These are phyloP conservation scores for Tolypocladium album DNA, from an alignment of 2,329 filamentous ascomycete species.

Conservation along the genomic window DNA sequence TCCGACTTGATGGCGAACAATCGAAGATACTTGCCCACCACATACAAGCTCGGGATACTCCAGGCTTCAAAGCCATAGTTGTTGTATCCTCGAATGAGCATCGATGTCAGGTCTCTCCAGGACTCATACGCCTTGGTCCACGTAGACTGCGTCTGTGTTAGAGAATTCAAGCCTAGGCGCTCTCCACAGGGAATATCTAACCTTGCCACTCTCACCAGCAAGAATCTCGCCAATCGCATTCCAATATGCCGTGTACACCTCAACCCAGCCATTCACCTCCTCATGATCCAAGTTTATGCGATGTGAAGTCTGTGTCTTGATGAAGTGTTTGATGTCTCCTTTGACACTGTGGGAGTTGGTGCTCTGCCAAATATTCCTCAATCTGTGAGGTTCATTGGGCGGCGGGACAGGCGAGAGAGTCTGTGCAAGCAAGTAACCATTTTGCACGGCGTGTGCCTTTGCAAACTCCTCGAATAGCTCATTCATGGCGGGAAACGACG, in stretches of 20 bases:
- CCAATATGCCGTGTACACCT: conserved; percentile 79
- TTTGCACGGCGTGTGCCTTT: conserved; percentile 49
- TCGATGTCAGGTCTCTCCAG: conserved; percentile 77
- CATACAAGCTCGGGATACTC: conserved; percentile 86
- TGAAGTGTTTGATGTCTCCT: conserved; percentile 61
- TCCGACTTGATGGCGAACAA: conserved; percentile 88
- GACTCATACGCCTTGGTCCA: conserved; percentile 78
- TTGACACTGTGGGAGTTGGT: conserved; percentile 57
- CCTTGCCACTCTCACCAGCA: conserved; percentile 32
- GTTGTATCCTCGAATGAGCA: conserved; percentile 71
- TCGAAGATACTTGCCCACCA: conserved; percentile 75
- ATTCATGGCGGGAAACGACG: conserved; percentile 46
- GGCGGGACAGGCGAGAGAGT: conserved; percentile 64
- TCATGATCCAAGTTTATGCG: conserved; percentile 46
- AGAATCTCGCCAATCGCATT: conserved; percentile 67
- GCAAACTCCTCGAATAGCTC: conserved; percentile 63
- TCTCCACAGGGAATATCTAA: conserved; percentile 8
- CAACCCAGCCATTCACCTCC: conserved; percentile 73
- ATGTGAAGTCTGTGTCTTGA: conserved; percentile 48
- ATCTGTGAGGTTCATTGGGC: conserved; percentile 47
- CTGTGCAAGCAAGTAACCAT: conserved; percentile 64
- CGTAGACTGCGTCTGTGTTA: conserved; percentile 32
- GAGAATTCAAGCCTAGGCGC: not conserved
- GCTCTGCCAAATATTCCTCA: conserved; percentile 61
- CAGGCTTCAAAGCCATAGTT: conserved; percentile 70